Conservation (phyloP, 2,329 filamentous ascomycete genomes). For the Coniochaeta hoffmannii region DNA sequence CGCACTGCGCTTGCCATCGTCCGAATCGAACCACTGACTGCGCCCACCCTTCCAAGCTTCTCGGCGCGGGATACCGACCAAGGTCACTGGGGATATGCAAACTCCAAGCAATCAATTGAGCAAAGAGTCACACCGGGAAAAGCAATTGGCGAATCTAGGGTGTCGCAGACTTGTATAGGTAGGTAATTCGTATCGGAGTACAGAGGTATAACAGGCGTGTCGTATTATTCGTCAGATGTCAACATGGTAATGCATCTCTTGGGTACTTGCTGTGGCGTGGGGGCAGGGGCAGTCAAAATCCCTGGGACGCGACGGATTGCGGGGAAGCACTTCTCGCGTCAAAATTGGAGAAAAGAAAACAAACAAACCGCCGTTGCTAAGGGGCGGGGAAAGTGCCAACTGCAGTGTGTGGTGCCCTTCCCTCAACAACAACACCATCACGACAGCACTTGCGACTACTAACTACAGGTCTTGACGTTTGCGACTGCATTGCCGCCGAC, state of each 20-base stretch:
- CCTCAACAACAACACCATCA: slow-evolving; percentile 4
- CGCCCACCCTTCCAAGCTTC: too few species aligned
- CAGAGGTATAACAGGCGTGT: not conserved
- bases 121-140: not conserved
- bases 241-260: not conserved
- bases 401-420: not conserved
- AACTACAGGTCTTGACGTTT: not conserved
- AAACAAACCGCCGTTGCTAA: slow-evolving; percentile 6
- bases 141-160: not conserved
- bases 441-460: not conserved
- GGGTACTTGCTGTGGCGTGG: not conserved
- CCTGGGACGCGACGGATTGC: slow-evolving; percentile 2
- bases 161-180: not conserved
- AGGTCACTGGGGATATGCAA: too few species aligned
- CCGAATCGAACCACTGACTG: too few species aligned
- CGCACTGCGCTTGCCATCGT: slow-evolving; percentile 7
- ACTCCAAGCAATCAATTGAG: too few species aligned
- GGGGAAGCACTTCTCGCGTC: slow-evolving; percentile 3
- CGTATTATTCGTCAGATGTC: not conserved
- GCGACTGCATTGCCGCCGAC: not conserved
- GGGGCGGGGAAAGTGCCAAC: not conserved
- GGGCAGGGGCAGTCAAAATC: not conserved
- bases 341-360: slow-evolving; percentile 3
- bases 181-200: not conserved
- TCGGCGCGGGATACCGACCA: too few species aligned